phyloP scores from a whole-genome alignment of 2,329 filamentous ascomycete species.

The Fusarium paranaense region DNA sequence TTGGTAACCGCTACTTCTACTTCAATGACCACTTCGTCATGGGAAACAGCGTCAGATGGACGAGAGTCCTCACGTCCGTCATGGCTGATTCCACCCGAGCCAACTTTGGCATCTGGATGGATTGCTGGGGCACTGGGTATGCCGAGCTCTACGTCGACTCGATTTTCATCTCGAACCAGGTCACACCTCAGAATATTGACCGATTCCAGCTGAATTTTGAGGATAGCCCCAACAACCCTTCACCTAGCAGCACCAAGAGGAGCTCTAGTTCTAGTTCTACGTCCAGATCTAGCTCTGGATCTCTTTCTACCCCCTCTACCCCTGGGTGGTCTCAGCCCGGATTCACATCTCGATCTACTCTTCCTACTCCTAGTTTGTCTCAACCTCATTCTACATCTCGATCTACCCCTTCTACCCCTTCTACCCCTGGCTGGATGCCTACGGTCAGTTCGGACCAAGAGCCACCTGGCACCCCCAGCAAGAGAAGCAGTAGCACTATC shows the following conservation, averaged over 20 bases:
- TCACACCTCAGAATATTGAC: slow-evolving; percentile 15
- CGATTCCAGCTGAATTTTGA: slow-evolving; percentile 10
- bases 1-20: not conserved
- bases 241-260: not conserved
- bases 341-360: too few relatives aligned
- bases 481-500: not conserved
- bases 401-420: not conserved
- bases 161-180: slow-evolving; percentile 23
- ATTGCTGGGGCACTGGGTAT: not conserved
- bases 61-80: slow-evolving; percentile 7
- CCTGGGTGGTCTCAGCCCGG: not conserved
- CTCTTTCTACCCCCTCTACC: not conserved
- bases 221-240: not conserved
- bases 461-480: not conserved
- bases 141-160: slow-evolving; percentile 10
- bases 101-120: slow-evolving; percentile 11
- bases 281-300: not conserved
- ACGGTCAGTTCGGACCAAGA: not conserved
- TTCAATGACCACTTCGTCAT: not conserved
- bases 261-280: not conserved
- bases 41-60: not conserved
- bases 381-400: not conserved
- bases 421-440: not conserved
- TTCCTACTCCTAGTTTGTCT: too few relatives aligned
- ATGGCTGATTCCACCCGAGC: not conserved